phyloP scores from a whole-genome alignment of 139 green algal species.

The Tetratostichococcus sp. region DNA sequence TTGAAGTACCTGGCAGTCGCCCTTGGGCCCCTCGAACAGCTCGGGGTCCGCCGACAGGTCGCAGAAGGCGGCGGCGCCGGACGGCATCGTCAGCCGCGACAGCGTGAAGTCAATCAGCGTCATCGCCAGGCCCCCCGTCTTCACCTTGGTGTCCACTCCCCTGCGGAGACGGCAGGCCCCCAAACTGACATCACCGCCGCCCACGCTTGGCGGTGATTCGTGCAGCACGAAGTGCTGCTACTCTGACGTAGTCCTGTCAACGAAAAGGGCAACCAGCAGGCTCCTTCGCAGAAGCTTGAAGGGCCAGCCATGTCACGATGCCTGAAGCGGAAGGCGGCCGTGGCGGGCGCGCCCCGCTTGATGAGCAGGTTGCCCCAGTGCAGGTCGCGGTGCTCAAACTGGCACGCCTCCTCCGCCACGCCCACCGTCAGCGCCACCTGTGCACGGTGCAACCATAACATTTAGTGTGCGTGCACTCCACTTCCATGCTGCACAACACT shows the following conservation, averaged over 20 bases:
- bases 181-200: too few species aligned
- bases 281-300: too few species aligned
- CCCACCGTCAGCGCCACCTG: constrained; percentile 77
- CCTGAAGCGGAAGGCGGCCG: constrained; percentile 18
- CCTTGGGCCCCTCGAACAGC: constrained; percentile 83
- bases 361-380: constrained; percentile 89
- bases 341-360: background rate
- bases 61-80: constrained; percentile 54
- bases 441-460: background rate
- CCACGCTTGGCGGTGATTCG: too few species aligned
- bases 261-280: too few species aligned
- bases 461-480: too few species aligned
- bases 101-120: constrained; percentile 90
- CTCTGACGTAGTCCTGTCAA: too few species aligned
- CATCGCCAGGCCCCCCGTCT: constrained; percentile 28
- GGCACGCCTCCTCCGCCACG: constrained; percentile 75
- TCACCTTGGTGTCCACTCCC: constrained; percentile 29
- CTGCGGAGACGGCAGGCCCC: too few species aligned
- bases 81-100: constrained; percentile 51
- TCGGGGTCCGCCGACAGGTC: constrained; percentile 76
- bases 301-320: too few species aligned
- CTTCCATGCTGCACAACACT: background rate
- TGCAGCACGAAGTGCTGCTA: too few species aligned
- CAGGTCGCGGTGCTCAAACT: constrained; percentile 98
- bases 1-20: constrained; percentile 64